Conservation (phyloP, 257 asterid species). For the Primulina eburnea region DNA sequence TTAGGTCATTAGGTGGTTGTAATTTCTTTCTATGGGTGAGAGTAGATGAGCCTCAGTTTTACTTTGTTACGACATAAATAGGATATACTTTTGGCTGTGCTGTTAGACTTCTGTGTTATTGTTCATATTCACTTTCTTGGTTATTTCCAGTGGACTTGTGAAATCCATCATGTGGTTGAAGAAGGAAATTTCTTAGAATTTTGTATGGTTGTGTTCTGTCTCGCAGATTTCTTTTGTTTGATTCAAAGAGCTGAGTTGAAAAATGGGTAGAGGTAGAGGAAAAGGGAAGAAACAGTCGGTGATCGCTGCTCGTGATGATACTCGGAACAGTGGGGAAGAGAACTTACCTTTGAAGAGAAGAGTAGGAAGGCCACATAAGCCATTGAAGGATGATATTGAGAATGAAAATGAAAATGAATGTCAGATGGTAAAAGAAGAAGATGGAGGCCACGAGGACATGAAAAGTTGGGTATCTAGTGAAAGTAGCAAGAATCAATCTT, state of each 20-base stretch:
- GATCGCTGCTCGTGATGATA: conserved; percentile 41
- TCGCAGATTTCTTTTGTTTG: conserved; percentile 41
- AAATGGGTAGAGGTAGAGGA: conserved; percentile 84
- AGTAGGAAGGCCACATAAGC: conserved; percentile 69
- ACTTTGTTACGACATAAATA: neutral
- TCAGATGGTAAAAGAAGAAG: conserved; percentile 43
- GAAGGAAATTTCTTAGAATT: conserved; percentile 1
- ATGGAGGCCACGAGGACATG: conserved; percentile 13
- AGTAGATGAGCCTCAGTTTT: conserved; percentile 14
- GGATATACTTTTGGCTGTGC: neutral
- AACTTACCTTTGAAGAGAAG: conserved; percentile 59
- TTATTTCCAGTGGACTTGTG: neutral
- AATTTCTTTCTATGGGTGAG: conserved; percentile 4
- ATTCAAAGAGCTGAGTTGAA: conserved; percentile 24
- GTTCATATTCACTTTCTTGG: conserved; percentile 5
- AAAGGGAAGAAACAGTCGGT: conserved; percentile 64
- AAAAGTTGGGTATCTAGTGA: conserved; percentile 33
- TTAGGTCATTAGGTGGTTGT: conserved; percentile 15
- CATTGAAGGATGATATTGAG: conserved; percentile 50
- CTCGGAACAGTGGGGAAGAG: conserved; percentile 69
- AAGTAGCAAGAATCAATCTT: conserved; percentile 44
- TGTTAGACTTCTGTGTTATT: neutral
- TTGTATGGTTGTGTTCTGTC: conserved; percentile 4
- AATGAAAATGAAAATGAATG: conserved; percentile 41
- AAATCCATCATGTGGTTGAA: conserved; percentile 6